Conservation (phyloP, 305 asterid species). For the Fraxinus latifolia region DNA sequence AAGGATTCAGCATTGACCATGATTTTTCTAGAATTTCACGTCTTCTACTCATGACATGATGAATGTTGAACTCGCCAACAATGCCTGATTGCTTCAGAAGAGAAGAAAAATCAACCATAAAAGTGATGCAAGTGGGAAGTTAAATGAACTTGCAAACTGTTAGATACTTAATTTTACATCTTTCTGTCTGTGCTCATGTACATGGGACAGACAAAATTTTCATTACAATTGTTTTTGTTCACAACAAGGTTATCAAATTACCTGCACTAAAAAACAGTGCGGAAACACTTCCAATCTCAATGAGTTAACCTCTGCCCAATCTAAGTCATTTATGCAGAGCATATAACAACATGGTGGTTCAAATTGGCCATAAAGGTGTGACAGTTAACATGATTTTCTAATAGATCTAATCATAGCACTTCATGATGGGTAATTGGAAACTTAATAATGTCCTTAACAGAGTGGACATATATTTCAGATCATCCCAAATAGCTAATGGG, state of each 20-base stretch:
- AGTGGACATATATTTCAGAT: not conserved
- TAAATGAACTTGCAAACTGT: not conserved
- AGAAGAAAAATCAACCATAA: constrained; percentile 13
- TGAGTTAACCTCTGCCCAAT: not conserved
- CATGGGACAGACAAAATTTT: not conserved
- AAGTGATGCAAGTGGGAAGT: not conserved
- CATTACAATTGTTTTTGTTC: not conserved
- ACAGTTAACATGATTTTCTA: not conserved
- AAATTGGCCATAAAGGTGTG: not conserved
- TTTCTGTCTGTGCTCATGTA: not conserved
- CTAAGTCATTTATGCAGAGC: not conserved
- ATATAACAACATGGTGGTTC: not conserved
- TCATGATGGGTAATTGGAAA: not conserved
- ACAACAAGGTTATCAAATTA: not conserved
- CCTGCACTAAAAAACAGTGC: not conserved
- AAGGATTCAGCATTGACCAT: constrained; percentile 73
- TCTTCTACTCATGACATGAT: constrained; percentile 61
- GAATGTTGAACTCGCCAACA: constrained; percentile 50
- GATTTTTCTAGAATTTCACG: constrained; percentile 57
- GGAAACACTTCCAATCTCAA: not conserved
- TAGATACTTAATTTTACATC: not conserved
- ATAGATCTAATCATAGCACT: not conserved
- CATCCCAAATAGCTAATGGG: not conserved
- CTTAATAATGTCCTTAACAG: constrained; percentile 6
- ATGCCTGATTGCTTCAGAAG: constrained; percentile 48